Evolutionary conservation across 2,329 filamentous ascomycete species (phyloP), one percentile per base, ranked within the genome.

Genomic region (Colletotrichum neosansevieriae): DNA sequence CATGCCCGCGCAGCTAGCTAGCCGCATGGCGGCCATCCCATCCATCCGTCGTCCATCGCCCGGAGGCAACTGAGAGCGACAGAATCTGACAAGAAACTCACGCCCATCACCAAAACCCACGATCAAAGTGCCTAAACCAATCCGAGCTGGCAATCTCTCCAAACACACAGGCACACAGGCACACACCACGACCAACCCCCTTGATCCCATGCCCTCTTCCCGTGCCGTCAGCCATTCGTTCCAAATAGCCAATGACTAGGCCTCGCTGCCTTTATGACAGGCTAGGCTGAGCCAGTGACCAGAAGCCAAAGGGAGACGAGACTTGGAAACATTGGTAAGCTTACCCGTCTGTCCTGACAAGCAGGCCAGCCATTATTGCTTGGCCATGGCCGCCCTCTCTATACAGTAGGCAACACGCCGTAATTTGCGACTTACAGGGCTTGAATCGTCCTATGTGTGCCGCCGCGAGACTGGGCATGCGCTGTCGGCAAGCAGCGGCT

Each of bases 401-500:
- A 38, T 15, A 13, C 47, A 0, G 9, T n/a, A 51, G 21, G 49
- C 24, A 51, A 32, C 0, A 29, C 21, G 2, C 24, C 29, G n/a
- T 38, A 38, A 38, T 15, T 12, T 38, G 36, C 36, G 13, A 38
- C 36, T 29, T 7, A 29, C 6, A 7, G 29, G 24, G 24, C 24
- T 24, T 24, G 29, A 29, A 29, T 7, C 29, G 29, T 1, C 6
- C 6, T 29, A 9, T 29, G 29, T 29, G 6, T 29, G 29, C 29
- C 9, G 29, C 29, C 29, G 3, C 21, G 21, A 49, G 19, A 24
- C 45, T 49, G 45, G 45, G n/a, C 15, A 19, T 5, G 44, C 10
- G 44, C 10, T n/a, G 40, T n/a, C 45, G 58, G 58, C 58, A 66
- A 62, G 58, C 63, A 50, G 54, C 40, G 40, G 40, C 29, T 32